Percentiles rank a stretch among this genome's conserved stretches.
Evolutionary conservation across 345 rosid species (phyloP).

Genomic region (Geranium brycei): DNA sequence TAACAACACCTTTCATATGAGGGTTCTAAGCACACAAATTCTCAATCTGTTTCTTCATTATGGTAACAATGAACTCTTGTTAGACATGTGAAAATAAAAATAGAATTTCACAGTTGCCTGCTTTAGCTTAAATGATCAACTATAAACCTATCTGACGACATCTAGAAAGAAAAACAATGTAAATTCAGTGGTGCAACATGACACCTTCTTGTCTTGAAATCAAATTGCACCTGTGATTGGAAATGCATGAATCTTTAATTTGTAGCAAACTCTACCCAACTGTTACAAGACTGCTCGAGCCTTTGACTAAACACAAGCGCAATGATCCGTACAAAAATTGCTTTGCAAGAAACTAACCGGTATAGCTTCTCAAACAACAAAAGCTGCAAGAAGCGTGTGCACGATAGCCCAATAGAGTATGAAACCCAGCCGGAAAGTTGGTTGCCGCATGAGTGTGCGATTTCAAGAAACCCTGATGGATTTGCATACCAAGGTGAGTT

Average conservation of each 20-base stretch:
- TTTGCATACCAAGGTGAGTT: background rate
- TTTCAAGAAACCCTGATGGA: slow-evolving; percentile 84
- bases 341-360: slow-evolving; percentile 20
- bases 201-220: background rate
- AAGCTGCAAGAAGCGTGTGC: slow-evolving; percentile 58
- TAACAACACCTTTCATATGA: no score
- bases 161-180: background rate
- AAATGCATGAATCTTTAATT: background rate
- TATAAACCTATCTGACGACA: background rate
- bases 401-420: slow-evolving; percentile 76
- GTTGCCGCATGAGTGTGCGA: slow-evolving; percentile 81
- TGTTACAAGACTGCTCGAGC: no score
- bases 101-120: background rate
- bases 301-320: no score
- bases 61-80: no score
- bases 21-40: no score
- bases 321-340: background rate
- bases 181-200: background rate
- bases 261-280: no score
- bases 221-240: background rate
- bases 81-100: background rate
- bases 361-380: slow-evolving; percentile 43
- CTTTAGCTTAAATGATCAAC: background rate
- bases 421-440: slow-evolving; percentile 73
- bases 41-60: no score